These are phyloP conservation scores for Lentinula aciculospora DNA, from an alignment of 768 basidiomycete genomes.

Conservation along the genomic window DNA sequence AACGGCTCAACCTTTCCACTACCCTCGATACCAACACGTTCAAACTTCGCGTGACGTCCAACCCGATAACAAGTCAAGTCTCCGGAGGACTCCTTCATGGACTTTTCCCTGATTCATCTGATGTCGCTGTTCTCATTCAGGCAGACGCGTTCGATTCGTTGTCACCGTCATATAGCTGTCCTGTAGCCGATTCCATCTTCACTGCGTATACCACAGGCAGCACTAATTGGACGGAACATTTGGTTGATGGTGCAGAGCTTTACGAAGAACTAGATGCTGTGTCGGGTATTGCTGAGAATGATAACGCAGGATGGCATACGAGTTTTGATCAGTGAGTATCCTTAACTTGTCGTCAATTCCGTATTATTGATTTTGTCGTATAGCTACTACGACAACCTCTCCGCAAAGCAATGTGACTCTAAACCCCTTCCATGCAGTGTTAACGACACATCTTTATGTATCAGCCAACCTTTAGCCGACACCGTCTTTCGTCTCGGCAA, in stretches of 20 bases:
- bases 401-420: constrained; percentile 43
- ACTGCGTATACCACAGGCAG: constrained; percentile 33
- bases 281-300: constrained; percentile 31
- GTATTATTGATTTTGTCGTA: neutral
- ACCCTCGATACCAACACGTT: constrained; percentile 25
- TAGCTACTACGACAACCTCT: constrained; percentile 49
- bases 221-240: constrained; percentile 34
- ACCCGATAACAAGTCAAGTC: constrained; percentile 47
- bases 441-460: constrained; percentile 36
- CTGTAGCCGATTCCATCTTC: constrained; percentile 26
- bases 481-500: constrained; percentile 51
- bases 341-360: neutral
- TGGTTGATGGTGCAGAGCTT: constrained; percentile 29
- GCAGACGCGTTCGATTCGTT: constrained; percentile 37
- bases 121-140: constrained; percentile 32
- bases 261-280: constrained; percentile 37
- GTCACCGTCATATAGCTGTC: constrained; percentile 41
- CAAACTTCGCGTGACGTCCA: constrained; percentile 44
- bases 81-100: constrained; percentile 40
- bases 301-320: constrained; percentile 42
- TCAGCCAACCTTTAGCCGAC: constrained; percentile 40
- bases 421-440: constrained; percentile 40
- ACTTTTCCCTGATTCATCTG: constrained; percentile 33
- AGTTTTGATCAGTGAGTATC: constrained; percentile 43
- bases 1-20: constrained; percentile 29